Evolutionary conservation across 768 basidiomycete species (phyloP).

Genomic region (Psilocybe subaeruginosa): DNA sequence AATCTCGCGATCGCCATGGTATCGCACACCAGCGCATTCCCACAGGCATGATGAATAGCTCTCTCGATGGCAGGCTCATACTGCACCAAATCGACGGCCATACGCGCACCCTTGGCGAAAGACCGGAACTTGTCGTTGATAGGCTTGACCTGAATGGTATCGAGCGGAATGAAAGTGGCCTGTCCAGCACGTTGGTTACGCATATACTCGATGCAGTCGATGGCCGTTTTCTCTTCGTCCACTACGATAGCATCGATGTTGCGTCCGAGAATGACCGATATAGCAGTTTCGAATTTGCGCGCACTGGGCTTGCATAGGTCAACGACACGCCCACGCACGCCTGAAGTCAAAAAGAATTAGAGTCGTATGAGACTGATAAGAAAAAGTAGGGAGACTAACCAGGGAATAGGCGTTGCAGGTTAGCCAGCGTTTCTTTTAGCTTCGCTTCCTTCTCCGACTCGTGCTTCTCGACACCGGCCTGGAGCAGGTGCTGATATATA

Average conservation of each 20-base stretch:
- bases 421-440: slow-evolving; percentile 85
- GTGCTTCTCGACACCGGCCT: slow-evolving; percentile 87
- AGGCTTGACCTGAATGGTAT: slow-evolving; percentile 93
- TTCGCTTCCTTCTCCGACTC: slow-evolving; percentile 84
- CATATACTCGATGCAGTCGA: slow-evolving; percentile 99
- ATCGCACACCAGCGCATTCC: slow-evolving; percentile 94
- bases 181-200: slow-evolving; percentile 93
- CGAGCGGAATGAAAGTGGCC: slow-evolving; percentile 98
- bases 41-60: slow-evolving; percentile 96
- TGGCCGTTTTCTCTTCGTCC: slow-evolving; percentile 95
- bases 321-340: slow-evolving; percentile 89
- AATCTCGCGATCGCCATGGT: slow-evolving; percentile 90
- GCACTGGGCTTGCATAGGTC: slow-evolving; percentile 95
- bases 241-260: slow-evolving; percentile 97
- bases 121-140: slow-evolving; percentile 94
- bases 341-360: slow-evolving; percentile 35
- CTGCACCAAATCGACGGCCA: slow-evolving; percentile 86
- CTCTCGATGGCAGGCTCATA: slow-evolving; percentile 85
- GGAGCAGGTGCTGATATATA: slow-evolving; percentile 80
- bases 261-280: slow-evolving; percentile 89
- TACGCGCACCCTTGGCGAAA: slow-evolving; percentile 83
- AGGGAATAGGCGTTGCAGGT: slow-evolving; percentile 87
- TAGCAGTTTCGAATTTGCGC: slow-evolving; percentile 89
- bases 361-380: neutral
- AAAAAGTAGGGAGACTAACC: slow-evolving; percentile 43